A percentile compares a stretch with the other conserved stretches of the same genome.
Evolutionary conservation across 2,329 filamentous ascomycete species (phyloP).

Genomic region (Thielaviopsis cerberus): DNA sequence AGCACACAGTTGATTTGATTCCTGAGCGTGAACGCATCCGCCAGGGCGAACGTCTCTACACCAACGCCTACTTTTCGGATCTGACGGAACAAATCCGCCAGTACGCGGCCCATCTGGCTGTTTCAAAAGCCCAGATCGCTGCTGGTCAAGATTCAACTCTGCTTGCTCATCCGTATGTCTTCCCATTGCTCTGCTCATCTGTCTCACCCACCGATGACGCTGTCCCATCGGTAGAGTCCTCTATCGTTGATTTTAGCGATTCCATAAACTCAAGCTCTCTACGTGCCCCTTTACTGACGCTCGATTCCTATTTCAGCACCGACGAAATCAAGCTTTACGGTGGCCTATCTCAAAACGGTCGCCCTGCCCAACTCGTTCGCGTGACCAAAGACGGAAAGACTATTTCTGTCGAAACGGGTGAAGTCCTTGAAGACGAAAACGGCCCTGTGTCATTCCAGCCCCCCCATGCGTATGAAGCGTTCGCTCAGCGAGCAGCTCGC

Average conservation of each 20-base stretch:
- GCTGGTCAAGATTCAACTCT: constrained; percentile 39
- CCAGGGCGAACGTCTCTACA: constrained; percentile 75
- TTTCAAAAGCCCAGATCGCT: constrained; percentile 36
- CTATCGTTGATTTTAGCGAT: background rate
- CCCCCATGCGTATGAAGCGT: constrained; percentile 40
- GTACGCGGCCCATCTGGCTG: constrained; percentile 70
- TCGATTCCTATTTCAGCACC: constrained; percentile 17
- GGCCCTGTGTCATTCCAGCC: constrained; percentile 23
- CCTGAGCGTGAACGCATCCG: constrained; percentile 73
- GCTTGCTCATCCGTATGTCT: constrained; percentile 27
- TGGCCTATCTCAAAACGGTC: constrained; percentile 64
- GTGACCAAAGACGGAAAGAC: constrained; percentile 63
- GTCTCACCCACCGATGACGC: constrained; percentile 15
- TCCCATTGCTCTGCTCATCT: constrained; percentile 14
- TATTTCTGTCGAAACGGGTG: constrained; percentile 56
- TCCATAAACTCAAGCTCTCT: constrained; percentile 8
- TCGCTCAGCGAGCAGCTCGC: constrained; percentile 50
- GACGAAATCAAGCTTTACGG: constrained; percentile 68
- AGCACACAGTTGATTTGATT: constrained; percentile 71
- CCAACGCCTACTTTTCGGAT: constrained; percentile 91
- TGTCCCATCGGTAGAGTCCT: background rate
- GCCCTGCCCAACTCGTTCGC: constrained; percentile 66
- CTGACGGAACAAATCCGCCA: constrained; percentile 81
- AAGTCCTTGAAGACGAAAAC: constrained; percentile 34
- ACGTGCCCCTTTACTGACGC: constrained; percentile 15